phyloP scores from a whole-genome alignment of 2,329 filamentous ascomycete genomes.

The Penicillium rolfsii region DNA sequence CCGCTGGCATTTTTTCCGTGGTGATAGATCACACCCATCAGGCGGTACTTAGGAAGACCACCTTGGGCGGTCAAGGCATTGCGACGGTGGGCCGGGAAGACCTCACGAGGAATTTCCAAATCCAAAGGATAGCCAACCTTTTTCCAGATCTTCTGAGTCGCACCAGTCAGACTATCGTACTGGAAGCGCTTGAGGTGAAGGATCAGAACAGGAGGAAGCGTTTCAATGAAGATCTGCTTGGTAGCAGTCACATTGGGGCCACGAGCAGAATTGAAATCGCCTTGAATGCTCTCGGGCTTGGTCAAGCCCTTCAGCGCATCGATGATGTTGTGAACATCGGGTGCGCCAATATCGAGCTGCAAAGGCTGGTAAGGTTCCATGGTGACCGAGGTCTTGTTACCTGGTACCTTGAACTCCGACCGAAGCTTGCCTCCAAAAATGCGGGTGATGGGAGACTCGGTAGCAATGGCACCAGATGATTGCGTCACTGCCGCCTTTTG shows the following conservation, averaged over 20 bases:
- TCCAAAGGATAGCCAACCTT: conserved; percentile 94
- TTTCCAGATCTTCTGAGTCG: conserved; percentile 98
- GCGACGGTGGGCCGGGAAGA: conserved; percentile 76
- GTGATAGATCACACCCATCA: conserved; percentile 93
- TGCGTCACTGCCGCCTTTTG: conserved; percentile 86
- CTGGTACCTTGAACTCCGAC: conserved; percentile 84
- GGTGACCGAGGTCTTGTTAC: conserved; percentile 87
- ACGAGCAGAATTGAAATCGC: conserved; percentile 78
- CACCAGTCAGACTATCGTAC: conserved; percentile 78
- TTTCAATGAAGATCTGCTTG: conserved; percentile 94
- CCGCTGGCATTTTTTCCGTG: conserved; percentile 96
- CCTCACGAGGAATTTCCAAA: conserved; percentile 88
- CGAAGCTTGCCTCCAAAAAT: conserved; percentile 92
- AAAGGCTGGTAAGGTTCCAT: conserved; percentile 92
- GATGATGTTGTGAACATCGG: conserved; percentile 84
- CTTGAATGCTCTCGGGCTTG: conserved; percentile 79
- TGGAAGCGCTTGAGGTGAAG: conserved; percentile 97
- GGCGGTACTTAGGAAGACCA: conserved; percentile 76
- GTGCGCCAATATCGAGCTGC: conserved; percentile 89
- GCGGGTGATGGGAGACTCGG: conserved; percentile 83
- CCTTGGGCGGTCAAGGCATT: conserved; percentile 67
- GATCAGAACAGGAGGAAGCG: conserved; percentile 85
- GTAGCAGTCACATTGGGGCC: conserved; percentile 77
- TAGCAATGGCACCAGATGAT: conserved; percentile 73
- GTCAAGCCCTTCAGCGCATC: conserved; percentile 88